A percentile compares a stretch with the other conserved stretches of the same genome.
Conservation (phyloP, 805 yeast genomes). For the Pachysolen tannophilus region DNA sequence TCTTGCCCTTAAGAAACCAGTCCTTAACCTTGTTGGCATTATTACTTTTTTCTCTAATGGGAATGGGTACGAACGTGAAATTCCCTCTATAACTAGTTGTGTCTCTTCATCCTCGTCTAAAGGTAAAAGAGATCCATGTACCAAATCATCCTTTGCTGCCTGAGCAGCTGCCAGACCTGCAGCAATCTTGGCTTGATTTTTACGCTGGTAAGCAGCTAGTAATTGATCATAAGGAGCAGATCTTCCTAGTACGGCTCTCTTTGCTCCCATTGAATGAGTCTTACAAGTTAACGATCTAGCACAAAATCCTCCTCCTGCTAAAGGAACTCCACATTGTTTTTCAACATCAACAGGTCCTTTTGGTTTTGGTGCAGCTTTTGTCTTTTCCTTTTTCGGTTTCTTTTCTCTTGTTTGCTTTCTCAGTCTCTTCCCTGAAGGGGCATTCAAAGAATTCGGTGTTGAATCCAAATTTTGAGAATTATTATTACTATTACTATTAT, state of each 20-base stretch:
- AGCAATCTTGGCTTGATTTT: conserved; percentile 85
- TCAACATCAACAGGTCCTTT: conserved; percentile 88
- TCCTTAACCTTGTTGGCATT: conserved; percentile 63
- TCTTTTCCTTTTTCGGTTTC: conserved; percentile 22
- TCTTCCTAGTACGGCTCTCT: conserved; percentile 89
- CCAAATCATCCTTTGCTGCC: conserved; percentile 63
- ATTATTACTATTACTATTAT: too few relatives aligned
- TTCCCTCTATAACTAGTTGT: conserved; percentile 84
- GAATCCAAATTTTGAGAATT: conserved; percentile 19
- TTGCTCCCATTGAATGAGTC: conserved; percentile 98
- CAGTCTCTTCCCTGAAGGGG: conserved; percentile 10
- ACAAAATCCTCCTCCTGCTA: conserved; percentile 92
- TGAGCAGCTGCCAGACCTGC: conserved; percentile 76
- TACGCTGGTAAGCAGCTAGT: conserved; percentile 82
- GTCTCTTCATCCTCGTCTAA: conserved; percentile 90
- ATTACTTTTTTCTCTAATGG: conserved; percentile 76
- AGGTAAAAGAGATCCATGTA: conserved; percentile 36
- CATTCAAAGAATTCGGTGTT: conserved; percentile 12
- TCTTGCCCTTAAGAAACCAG: conserved; percentile 75
- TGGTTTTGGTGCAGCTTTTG: conserved; percentile 43
- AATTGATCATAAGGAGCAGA: conserved; percentile 87
- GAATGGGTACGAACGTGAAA: conserved; percentile 66
- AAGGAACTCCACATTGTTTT: conserved; percentile 90
- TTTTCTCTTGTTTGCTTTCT: conserved; percentile 17
- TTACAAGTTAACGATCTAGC: conserved; percentile 95